phyloP scores from a whole-genome alignment of 2,329 filamentous ascomycete genomes.

The Scopulariopsis brevicaulis region DNA sequence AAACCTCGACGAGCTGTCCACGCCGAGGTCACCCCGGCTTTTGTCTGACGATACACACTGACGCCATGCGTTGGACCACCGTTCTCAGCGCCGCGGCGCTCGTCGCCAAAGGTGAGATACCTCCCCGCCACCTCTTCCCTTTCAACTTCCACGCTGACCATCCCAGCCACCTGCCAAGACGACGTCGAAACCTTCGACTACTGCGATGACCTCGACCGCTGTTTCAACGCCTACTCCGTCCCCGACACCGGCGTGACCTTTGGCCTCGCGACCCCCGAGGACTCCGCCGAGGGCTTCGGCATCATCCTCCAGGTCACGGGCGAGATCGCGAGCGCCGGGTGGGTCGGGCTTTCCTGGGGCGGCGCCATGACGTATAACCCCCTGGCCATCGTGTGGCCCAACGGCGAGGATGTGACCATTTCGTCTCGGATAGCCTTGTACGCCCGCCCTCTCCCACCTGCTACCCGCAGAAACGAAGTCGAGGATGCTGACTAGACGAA shows the following conservation, averaged over 20 bases:
- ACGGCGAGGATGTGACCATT: conserved; percentile 22
- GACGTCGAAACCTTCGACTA: conserved; percentile 7
- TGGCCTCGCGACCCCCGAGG: conserved; percentile 24
- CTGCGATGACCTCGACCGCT: conserved; percentile 11
- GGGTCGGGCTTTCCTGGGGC: conserved; percentile 31
- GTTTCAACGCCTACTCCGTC: conserved; percentile 14
- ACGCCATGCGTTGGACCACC: conserved; percentile 8
- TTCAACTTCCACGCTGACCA: neutral
- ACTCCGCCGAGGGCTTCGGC: conserved; percentile 20
- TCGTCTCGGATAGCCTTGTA: conserved; percentile 24
- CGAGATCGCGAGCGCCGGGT: conserved; percentile 22
- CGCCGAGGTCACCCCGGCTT: neutral
- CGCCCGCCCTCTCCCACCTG: conserved; percentile 2
- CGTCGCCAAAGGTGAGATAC: conserved; percentile 5
- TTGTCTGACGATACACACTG: neutral
- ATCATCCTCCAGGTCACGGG: conserved; percentile 28
- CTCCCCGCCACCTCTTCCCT: no score
- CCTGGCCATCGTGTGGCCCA: conserved; percentile 27
- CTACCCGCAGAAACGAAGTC: neutral
- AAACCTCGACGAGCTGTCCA: neutral
- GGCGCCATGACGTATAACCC: conserved; percentile 32
- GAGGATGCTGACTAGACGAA: neutral
- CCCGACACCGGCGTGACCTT: conserved; percentile 15
- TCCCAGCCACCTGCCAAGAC: conserved; percentile 2
- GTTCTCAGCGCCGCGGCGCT: conserved; percentile 6